Evolutionary conservation across 2,329 filamentous ascomycete genomes (phyloP), one percentile per base, ranked within the genome.

Genomic region (Drechslerella stenobrocha): DNA sequence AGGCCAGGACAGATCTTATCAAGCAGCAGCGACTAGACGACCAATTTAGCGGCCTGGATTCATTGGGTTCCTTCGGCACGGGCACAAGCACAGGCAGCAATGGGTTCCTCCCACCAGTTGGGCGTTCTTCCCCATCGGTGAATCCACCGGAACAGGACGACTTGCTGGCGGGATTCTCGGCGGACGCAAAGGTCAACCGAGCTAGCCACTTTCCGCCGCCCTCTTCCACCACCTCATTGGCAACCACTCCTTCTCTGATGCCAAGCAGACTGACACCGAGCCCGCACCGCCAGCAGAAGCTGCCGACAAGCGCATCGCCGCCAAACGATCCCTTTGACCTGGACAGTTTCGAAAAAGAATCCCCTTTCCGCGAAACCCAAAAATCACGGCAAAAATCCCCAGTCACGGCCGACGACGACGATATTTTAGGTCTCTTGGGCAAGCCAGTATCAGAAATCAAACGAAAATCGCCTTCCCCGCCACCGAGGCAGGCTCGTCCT

Each of bases 21-120:
- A 26, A 85, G 92, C 67, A 96, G 90, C 76, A 90, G 89, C 1
- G 84, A 86, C 73, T 82, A 83, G 8, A 84, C 85, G 50, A 70
- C 24, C 46, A 60, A 56, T 32, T 52, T 23, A 47, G 63, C 42
- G 45, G 70, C 53, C 24, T 71, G 52, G 69, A 89, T 90, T 59
- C 61, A 1, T 74, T 91, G 87, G 85, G 88, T 93, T 74, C 83
- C 78, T 9, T 78, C 93, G 47, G 89, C 84, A 18, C n/a, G 15
- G 37, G 13, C 15, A 9, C n/a, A 3, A 42, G 15, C 6, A 42
- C 11, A 5, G 70, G 79, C 78, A 42, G 80, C 79, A 72, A 79
- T 75, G 52, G 80, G 77, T 34, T 77, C 75, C 48, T 70, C 77
- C 73, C 47, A 81, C 81, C 30, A 78, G 81, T 42, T 76, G 78